Evolutionary conservation across 805 yeast species (phyloP), one percentile per base, ranked within the genome.

Genomic region (Saccharomycopsis fodiens): DNA sequence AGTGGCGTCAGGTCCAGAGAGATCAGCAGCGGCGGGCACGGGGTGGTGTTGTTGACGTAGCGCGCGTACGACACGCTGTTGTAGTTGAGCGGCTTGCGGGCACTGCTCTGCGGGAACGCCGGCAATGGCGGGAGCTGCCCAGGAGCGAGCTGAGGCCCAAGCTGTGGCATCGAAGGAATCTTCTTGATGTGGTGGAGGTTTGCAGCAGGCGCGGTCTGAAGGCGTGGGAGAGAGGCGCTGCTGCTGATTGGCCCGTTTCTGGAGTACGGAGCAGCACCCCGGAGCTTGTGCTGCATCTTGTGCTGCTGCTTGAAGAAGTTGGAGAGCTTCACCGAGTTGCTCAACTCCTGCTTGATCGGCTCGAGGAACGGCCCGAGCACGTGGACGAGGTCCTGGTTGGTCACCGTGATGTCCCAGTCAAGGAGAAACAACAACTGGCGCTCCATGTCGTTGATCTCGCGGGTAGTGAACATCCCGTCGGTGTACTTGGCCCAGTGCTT

Each of bases 401-500:
- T 66, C 41, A 93, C 79, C 21, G 75, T 70, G 40, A 93, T 70
- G 57, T 86, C 80, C 97, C 97, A 91, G 56, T 86, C 82, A 47
- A 91, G 73, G 52, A 86, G 78, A 41, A 74, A 76, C 41, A 91
- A 76, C 56, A 93, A 69, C 65, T 91, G 97, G 54, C 89, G 73
- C 66, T 91, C 98, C 57, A 94, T 84, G 53, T 88, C 79, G 64
- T 91, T 93, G 44, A 93, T 87, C 58, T 91, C 97, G 19, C 71
- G 71, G 32, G 85, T 67, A 7, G 79, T 60, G 50, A 91, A 73
- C 36, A 93, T 70, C 0, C 97, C 97, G 59, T 82, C 81, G 2
- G 97, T 89, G 68, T 91, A 89, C 50, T 78, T 73, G 3, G 95
- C 82, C 98, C 98, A 91, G 67, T 93, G 97, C 66, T 84, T 89